These are phyloP conservation scores for Lepiota subincarnata DNA, from an alignment of 768 basidiomycete genomes.

Conservation along the genomic window DNA sequence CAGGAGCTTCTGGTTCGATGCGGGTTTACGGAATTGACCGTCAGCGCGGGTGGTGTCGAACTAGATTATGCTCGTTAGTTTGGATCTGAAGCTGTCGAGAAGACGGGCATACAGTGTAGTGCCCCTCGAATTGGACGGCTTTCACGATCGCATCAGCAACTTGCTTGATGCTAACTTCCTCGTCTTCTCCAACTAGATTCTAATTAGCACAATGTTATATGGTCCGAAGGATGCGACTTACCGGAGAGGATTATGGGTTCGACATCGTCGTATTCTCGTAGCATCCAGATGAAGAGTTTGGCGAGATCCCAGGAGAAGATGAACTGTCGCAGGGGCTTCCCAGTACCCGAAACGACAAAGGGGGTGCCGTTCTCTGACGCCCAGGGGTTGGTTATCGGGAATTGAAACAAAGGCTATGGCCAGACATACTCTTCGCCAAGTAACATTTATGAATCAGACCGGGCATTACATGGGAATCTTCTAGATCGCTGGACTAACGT, in stretches of 20 bases:
- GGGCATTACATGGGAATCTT: constrained; percentile 92
- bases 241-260: constrained; percentile 92
- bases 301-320: constrained; percentile 97
- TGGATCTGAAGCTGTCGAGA: neutral
- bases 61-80: constrained; percentile 31
- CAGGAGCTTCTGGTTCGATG: constrained; percentile 85
- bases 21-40: constrained; percentile 95
- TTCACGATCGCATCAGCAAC: constrained; percentile 90
- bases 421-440: constrained; percentile 72
- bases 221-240: constrained; percentile 23
- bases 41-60: constrained; percentile 85
- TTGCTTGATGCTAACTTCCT: constrained; percentile 90
- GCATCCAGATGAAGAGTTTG: constrained; percentile 90
- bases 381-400: neutral
- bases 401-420: neutral
- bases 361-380: constrained; percentile 70
- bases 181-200: constrained; percentile 76
- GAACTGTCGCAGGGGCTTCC: constrained; percentile 93
- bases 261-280: constrained; percentile 87
- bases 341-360: constrained; percentile 85
- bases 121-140: constrained; percentile 72
- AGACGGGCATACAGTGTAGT: constrained; percentile 54
- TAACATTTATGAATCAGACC: constrained; percentile 92
- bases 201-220: neutral
- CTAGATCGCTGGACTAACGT: constrained; percentile 57